Conservation (phyloP, 2,329 filamentous ascomycete genomes). For the Colletotrichum limetticola region DNA sequence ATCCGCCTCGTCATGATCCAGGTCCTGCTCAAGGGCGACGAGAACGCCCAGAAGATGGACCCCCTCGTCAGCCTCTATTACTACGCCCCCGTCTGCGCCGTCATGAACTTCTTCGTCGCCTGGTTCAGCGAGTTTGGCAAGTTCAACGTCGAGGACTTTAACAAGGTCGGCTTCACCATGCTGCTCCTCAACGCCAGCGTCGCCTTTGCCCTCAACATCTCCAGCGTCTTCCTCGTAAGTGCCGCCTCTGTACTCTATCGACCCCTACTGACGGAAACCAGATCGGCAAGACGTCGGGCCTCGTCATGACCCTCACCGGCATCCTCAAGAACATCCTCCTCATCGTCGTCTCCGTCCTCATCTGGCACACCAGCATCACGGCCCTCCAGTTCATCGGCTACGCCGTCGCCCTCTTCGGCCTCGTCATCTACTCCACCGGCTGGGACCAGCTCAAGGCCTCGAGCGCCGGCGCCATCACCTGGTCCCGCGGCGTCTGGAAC, state of each 20-base stretch:
- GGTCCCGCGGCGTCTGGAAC: slow-evolving; percentile 35
- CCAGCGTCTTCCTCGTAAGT: slow-evolving; percentile 86
- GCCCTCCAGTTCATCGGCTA: slow-evolving; percentile 82
- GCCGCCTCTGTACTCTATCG: neutral
- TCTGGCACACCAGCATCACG: slow-evolving; percentile 80
- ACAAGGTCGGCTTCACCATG: slow-evolving; percentile 71
- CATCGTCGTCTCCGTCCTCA: slow-evolving; percentile 78
- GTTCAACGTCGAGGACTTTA: slow-evolving; percentile 74
- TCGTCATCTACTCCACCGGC: slow-evolving; percentile 61
- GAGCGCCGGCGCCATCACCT: slow-evolving; percentile 19
- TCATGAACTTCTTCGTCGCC: slow-evolving; percentile 81
- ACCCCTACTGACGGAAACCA: slow-evolving; percentile 47
- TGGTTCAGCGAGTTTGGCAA: slow-evolving; percentile 74
- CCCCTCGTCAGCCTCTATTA: slow-evolving; percentile 90
- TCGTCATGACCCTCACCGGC: slow-evolving; percentile 86
- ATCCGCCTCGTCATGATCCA: slow-evolving; percentile 88
- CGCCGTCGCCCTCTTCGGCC: slow-evolving; percentile 69
- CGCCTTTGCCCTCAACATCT: slow-evolving; percentile 84
- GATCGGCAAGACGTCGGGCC: slow-evolving; percentile 89
- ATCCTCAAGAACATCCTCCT: slow-evolving; percentile 91
- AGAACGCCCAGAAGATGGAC: slow-evolving; percentile 79
- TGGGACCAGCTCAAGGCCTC: slow-evolving; percentile 44
- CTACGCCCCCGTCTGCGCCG: slow-evolving; percentile 85
- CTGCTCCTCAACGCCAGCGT: slow-evolving; percentile 80
- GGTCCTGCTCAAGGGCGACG: slow-evolving; percentile 78